phyloP scores from a whole-genome alignment of 1,284 basidiomycete species.

The Gastroboletus turbinatus region DNA sequence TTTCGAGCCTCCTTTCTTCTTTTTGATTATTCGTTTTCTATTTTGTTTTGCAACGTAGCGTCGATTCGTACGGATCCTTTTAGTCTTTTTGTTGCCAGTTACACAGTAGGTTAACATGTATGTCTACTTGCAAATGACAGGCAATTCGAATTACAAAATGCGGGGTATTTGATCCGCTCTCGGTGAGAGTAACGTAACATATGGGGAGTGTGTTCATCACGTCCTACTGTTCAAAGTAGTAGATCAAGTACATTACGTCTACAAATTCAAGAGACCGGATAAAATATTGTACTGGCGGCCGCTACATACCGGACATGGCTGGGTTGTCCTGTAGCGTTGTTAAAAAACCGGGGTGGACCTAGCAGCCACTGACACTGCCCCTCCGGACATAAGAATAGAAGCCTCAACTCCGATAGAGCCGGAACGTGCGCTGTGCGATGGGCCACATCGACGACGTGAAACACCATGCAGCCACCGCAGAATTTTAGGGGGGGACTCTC shows the following conservation, averaged over 20 bases:
- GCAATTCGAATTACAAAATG: slow-evolving; percentile 5
- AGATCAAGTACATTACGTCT: neutral
- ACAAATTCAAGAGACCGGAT: neutral
- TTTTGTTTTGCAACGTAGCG: slow-evolving; percentile 28
- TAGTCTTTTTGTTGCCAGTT: slow-evolving; percentile 19
- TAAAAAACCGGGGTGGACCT: neutral
- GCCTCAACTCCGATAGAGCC: neutral
- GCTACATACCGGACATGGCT: neutral
- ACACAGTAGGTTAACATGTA: slow-evolving; percentile 6
- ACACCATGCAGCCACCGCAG: neutral
- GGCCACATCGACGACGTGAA: neutral
- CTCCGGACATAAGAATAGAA: neutral
- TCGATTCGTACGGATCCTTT: slow-evolving; percentile 24
- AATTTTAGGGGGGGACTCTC: neutral
- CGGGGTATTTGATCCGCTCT: neutral
- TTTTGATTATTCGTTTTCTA: slow-evolving; percentile 36
- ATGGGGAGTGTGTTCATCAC: neutral
- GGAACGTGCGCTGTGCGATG: neutral
- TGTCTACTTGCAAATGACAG: slow-evolving; percentile 6
- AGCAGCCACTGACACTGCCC: neutral
- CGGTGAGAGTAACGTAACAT: slow-evolving; percentile 4
- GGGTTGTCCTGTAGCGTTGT: neutral
- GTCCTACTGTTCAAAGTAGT: neutral
- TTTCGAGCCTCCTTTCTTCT: neutral
- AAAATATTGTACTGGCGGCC: too few relatives aligned